Conservation (phyloP, 768 basidiomycete genomes). For the Lentinula guzmanii region DNA sequence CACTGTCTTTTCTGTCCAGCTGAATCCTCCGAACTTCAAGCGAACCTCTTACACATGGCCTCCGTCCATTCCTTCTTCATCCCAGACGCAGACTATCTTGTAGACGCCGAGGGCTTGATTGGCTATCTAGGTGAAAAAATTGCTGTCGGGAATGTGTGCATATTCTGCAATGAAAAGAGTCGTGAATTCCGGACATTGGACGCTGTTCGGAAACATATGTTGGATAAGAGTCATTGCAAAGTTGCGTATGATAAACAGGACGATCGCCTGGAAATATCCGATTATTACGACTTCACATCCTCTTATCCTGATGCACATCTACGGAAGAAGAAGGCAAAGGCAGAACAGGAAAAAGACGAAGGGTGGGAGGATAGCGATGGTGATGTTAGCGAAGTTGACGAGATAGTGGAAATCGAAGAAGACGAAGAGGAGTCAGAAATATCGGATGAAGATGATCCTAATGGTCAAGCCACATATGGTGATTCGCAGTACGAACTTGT, state of each 20-base stretch:
- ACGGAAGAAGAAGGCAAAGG: conserved; percentile 20
- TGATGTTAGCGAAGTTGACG: conserved; percentile 22
- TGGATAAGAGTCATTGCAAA: conserved; percentile 95
- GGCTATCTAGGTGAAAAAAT: conserved; percentile 89
- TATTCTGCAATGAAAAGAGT: conserved; percentile 82
- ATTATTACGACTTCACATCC: conserved; percentile 86
- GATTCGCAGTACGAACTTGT: conserved; percentile 84
- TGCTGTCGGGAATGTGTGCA: conserved; percentile 87
- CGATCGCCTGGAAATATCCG: conserved; percentile 83
- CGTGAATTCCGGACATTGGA: conserved; percentile 79
- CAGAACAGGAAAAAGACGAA: conserved; percentile 20
- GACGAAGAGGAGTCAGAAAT: conserved; percentile 34
- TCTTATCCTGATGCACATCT: conserved; percentile 60
- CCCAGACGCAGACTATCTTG: conserved; percentile 87
- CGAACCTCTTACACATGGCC: conserved; percentile 86
- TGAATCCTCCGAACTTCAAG: conserved; percentile 44
- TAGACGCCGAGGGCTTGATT: conserved; percentile 78
- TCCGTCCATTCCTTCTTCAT: conserved; percentile 88
- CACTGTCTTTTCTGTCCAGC: conserved; percentile 85
- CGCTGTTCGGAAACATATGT: conserved; percentile 93
- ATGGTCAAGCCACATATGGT: conserved; percentile 63
- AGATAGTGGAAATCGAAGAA: conserved; percentile 31
- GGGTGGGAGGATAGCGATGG: conserved; percentile 32
- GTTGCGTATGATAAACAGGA: conserved; percentile 80
- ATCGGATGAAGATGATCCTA: conserved; percentile 36